Evolutionary conservation across 768 basidiomycete species (phyloP).

Genomic region (Guyanaporus albipodus): DNA sequence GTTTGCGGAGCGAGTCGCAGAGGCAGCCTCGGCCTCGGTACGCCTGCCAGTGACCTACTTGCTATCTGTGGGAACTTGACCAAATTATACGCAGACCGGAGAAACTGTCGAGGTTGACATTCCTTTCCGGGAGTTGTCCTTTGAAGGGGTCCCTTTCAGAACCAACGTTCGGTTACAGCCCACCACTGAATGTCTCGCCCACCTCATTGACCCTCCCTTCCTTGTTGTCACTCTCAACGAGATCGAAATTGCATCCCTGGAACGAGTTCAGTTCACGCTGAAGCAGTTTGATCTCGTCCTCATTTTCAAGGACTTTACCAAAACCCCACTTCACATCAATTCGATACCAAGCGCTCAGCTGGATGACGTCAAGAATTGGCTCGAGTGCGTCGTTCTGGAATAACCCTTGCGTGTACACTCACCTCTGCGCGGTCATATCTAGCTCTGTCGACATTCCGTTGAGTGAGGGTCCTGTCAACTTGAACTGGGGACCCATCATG

Average conservation of each 20-base stretch:
- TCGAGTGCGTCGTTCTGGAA: conserved; percentile 63
- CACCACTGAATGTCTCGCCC: conserved; percentile 94
- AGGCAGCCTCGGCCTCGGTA: conserved; percentile 75
- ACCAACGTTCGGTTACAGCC: conserved; percentile 94
- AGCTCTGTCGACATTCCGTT: conserved; percentile 97
- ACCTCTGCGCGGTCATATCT: conserved; percentile 2
- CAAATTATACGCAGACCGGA: conserved; percentile 48
- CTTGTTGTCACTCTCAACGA: conserved; percentile 91
- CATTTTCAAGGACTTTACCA: conserved; percentile 94
- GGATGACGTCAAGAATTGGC: conserved; percentile 98
- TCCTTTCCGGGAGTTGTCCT: conserved; percentile 95
- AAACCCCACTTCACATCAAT: conserved; percentile 91
- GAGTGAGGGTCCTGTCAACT: conserved; percentile 92
- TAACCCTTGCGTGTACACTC: neutral
- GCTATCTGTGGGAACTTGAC: neutral
- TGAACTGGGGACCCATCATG: conserved; percentile 99
- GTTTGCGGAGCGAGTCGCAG: conserved; percentile 89
- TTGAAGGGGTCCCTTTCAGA: conserved; percentile 94
- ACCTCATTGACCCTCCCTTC: conserved; percentile 94
- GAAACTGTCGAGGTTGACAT: conserved; percentile 91
- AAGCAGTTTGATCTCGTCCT: conserved; percentile 98
- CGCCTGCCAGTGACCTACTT: conserved; percentile 27
- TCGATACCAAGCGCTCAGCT: conserved; percentile 87
- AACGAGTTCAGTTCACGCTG: conserved; percentile 93
- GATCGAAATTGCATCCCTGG: conserved; percentile 94